Conservation (phyloP, 2,329 filamentous ascomycete species). For the Diaporthe velutina region DNA sequence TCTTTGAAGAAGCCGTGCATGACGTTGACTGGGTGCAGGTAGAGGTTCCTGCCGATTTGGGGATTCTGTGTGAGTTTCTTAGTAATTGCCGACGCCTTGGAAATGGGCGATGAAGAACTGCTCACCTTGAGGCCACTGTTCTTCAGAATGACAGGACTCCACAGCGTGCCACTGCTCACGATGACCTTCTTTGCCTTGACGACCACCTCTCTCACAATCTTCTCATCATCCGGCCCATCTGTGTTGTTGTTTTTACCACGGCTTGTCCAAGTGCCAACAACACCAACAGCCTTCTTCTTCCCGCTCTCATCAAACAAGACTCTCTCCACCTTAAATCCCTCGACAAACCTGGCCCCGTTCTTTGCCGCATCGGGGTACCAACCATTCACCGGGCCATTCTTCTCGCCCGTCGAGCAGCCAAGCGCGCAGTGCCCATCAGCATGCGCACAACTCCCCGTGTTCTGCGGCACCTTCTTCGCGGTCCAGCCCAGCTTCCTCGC, state of each 20-base stretch:
- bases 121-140: conserved; percentile 78
- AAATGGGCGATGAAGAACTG: fast-evolving
- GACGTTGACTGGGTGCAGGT: conserved; percentile 81
- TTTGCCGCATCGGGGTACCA: conserved; percentile 82
- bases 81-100: not conserved
- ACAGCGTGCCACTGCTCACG: conserved; percentile 78
- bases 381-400: conserved; percentile 80
- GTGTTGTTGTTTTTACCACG: conserved; percentile 66
- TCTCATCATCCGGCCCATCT: conserved; percentile 50
- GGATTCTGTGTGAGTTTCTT: conserved; percentile 66
- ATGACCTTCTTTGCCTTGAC: conserved; percentile 84
- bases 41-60: conserved; percentile 84
- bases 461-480: conserved; percentile 78
- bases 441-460: conserved; percentile 78
- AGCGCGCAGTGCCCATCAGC: conserved; percentile 73
- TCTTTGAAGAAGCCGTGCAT: conserved; percentile 74
- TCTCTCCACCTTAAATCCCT: conserved; percentile 80
- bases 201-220: conserved; percentile 69
- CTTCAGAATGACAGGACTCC: conserved; percentile 79
- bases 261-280: conserved; percentile 80
- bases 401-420: conserved; percentile 74
- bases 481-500: conserved; percentile 79
- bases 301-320: conserved; percentile 73
- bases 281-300: conserved; percentile 72
- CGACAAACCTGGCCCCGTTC: conserved; percentile 81